Evolutionary conservation across 1,139 yeast species (phyloP).

Genomic region (Protomyces macrosporus): DNA sequence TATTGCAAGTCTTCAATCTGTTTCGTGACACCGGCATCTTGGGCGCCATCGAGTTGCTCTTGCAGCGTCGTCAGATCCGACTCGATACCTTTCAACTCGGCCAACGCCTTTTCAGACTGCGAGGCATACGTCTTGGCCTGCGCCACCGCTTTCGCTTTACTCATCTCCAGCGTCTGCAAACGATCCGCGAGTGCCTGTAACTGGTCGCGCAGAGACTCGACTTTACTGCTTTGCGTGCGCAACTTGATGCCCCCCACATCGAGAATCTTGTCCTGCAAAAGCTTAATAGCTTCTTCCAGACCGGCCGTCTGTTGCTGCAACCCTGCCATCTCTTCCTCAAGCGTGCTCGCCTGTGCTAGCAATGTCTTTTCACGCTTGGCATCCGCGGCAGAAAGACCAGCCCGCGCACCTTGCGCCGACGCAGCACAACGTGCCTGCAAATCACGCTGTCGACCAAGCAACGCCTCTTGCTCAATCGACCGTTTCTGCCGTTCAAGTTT

Average conservation of each 20-base stretch:
- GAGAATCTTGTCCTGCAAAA: constrained; percentile 71
- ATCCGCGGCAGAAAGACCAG: constrained; percentile 29
- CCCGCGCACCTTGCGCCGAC: constrained; percentile 31
- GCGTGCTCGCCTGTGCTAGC: background rate
- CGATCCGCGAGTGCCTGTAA: constrained; percentile 59
- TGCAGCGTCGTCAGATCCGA: constrained; percentile 40
- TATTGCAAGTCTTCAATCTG: constrained; percentile 28
- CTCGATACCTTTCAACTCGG: constrained; percentile 37
- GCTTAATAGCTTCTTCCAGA: constrained; percentile 54
- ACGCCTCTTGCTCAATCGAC: constrained; percentile 60
- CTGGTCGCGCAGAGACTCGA: constrained; percentile 66
- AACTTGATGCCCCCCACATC: constrained; percentile 87
- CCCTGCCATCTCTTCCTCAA: constrained; percentile 42
- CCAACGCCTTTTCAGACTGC: constrained; percentile 45
- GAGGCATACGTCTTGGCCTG: constrained; percentile 56
- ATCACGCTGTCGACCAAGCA: constrained; percentile 48
- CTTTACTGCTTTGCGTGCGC: constrained; percentile 73
- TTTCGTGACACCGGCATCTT: constrained; percentile 24
- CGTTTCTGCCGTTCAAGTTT: constrained; percentile 59
- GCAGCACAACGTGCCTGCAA: constrained; percentile 39
- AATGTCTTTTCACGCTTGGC: constrained; percentile 34
- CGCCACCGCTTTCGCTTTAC: constrained; percentile 60
- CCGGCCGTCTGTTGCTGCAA: constrained; percentile 55
- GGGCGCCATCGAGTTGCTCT: constrained; percentile 31
- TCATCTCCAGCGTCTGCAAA: constrained; percentile 56